phyloP scores from a whole-genome alignment of 2,329 filamentous ascomycete species.

The Sporothrix humicola region DNA sequence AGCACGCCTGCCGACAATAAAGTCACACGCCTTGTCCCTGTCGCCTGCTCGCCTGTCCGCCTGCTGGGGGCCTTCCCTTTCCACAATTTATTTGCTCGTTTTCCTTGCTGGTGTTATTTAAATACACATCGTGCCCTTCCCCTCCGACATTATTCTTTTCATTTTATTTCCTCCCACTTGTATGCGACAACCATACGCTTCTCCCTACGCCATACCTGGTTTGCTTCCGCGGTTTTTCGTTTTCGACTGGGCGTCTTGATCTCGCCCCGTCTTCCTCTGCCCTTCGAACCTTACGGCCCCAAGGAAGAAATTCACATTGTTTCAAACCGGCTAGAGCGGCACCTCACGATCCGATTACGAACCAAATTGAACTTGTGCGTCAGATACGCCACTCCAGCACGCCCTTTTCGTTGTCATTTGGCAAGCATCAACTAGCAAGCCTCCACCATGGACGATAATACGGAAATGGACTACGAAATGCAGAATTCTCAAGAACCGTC shows the following conservation, averaged over 20 bases:
- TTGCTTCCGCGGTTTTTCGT: no score
- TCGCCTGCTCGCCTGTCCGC: background rate
- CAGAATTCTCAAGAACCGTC: background rate
- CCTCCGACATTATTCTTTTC: background rate
- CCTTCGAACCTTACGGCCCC: background rate
- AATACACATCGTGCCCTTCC: background rate
- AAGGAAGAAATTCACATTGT: no score
- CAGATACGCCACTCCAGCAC: background rate
- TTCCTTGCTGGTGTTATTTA: conserved; percentile 1
- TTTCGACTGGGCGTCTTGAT: background rate
- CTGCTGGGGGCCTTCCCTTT: conserved; percentile 1
- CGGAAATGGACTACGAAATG: background rate
- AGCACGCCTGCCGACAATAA: conserved; percentile 27
- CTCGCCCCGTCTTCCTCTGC: background rate
- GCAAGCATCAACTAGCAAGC: background rate
- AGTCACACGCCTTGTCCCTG: conserved; percentile 25
- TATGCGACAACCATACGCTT: background rate
- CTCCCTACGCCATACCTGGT: background rate
- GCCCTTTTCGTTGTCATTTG: background rate
- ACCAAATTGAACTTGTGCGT: conserved; percentile 7
- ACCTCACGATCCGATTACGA: conserved; percentile 15
- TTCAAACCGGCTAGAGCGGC: background rate
- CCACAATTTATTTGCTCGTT: background rate
- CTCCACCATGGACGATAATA: background rate
- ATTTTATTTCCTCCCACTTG: background rate